Evolutionary conservation across 345 rosid species (phyloP).

Genomic region (Kernera saxatilis): DNA sequence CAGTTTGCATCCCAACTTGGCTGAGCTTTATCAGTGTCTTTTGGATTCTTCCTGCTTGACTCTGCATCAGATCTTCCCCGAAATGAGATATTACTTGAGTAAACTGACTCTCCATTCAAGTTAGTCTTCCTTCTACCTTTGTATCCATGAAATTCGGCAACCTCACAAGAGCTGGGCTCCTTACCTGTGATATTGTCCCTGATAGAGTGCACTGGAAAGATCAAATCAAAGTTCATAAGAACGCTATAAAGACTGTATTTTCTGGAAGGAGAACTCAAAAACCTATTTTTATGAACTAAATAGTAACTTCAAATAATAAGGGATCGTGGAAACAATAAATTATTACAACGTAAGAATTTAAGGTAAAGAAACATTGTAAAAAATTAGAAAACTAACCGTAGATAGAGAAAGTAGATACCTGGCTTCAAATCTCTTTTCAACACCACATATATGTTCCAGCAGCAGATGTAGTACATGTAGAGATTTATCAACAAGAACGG

Average conservation of each 20-base stretch:
- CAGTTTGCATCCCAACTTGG: slow-evolving; percentile 46
- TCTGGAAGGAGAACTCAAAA: neutral
- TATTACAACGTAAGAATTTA: neutral
- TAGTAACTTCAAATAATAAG: neutral
- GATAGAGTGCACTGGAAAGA: slow-evolving; percentile 89
- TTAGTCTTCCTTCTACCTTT: slow-evolving; percentile 14
- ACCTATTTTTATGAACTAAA: neutral
- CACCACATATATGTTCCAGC: slow-evolving; percentile 55
- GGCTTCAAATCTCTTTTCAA: slow-evolving; percentile 38
- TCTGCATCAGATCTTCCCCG: slow-evolving; percentile 27
- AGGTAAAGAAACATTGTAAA: neutral
- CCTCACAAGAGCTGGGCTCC: slow-evolving; percentile 31
- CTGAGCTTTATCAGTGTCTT: slow-evolving; percentile 18
- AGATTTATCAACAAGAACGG: slow-evolving; percentile 48
- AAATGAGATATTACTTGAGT: neutral
- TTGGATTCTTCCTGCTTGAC: slow-evolving; percentile 21
- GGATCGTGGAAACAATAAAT: neutral
- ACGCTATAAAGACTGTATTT: slow-evolving; percentile 10
- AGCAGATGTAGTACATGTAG: slow-evolving; percentile 49
- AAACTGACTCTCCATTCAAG: neutral
- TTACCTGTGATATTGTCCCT: slow-evolving; percentile 62
- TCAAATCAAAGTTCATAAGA: slow-evolving; percentile 91
- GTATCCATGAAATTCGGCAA: slow-evolving; percentile 30
- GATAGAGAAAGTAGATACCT: slow-evolving; percentile 44
- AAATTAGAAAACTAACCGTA: slow-evolving; percentile 4